Percentiles rank a stretch among this genome's conserved stretches.
phyloP scores from a whole-genome alignment of 441 rosid species.

The Eruca vesicaria region DNA sequence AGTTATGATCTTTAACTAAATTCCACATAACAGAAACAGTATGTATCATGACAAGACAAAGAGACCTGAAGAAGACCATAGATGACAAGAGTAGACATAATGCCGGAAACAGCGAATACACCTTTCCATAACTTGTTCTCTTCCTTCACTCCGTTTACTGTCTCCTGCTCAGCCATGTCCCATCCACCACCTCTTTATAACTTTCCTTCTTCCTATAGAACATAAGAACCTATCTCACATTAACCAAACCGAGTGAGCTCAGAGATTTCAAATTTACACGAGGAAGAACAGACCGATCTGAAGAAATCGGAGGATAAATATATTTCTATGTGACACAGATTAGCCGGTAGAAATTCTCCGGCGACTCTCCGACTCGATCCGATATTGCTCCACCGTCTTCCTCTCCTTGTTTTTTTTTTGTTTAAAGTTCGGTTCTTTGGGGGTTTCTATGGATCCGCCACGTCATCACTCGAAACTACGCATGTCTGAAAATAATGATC shows the following conservation, averaged over 20 bases:
- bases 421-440: not conserved
- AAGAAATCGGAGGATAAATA: not conserved
- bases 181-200: slow-evolving; percentile 32
- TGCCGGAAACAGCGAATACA: slow-evolving; percentile 63
- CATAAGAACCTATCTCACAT: too few species aligned
- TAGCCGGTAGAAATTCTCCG: not conserved
- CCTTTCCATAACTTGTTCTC: slow-evolving; percentile 65
- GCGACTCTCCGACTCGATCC: slow-evolving; percentile 20
- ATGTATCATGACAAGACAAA: not conserved
- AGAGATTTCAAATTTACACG: not conserved
- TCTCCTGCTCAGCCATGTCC: slow-evolving; percentile 66
- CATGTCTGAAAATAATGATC: not conserved
- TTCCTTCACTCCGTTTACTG: slow-evolving; percentile 34
- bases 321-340: not conserved
- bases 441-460: not conserved
- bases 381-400: slow-evolving; percentile 20
- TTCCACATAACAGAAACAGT: too few species aligned
- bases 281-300: not conserved
- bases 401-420: not conserved
- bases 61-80: slow-evolving; percentile 79
- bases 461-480: slow-evolving; percentile 4
- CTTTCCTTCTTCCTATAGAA: too few species aligned
- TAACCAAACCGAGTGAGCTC: too few species aligned
- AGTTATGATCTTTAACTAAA: too few species aligned
- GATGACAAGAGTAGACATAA: slow-evolving; percentile 82